A percentile compares a stretch with the other conserved stretches of the same genome.
These are phyloP conservation scores for Penicillium brevicompactum DNA, from an alignment of 2,329 filamentous ascomycete genomes.

Conservation along the genomic window DNA sequence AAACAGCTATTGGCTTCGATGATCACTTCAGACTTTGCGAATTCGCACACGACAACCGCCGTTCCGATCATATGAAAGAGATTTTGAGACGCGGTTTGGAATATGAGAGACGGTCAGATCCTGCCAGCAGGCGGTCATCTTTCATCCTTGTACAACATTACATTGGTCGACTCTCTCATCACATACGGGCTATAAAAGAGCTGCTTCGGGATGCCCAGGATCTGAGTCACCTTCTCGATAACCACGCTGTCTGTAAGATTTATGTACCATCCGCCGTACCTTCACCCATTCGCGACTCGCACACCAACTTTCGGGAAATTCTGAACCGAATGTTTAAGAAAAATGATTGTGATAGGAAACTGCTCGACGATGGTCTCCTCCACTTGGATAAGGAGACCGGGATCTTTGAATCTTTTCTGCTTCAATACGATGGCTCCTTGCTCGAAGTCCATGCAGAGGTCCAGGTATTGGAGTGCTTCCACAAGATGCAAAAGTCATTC, in stretches of 20 bases:
- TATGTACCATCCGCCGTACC: slow-evolving; percentile 22
- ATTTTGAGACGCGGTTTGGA: not conserved
- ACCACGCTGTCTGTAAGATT: slow-evolving; percentile 19
- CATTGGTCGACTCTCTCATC: slow-evolving; percentile 50
- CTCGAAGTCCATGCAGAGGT: slow-evolving; percentile 49
- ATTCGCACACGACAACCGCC: slow-evolving; percentile 16
- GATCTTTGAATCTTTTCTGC: slow-evolving; percentile 20
- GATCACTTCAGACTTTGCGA: slow-evolving; percentile 12
- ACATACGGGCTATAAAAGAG: slow-evolving; percentile 41
- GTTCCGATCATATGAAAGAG: slow-evolving; percentile 7
- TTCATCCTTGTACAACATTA: slow-evolving; percentile 44
- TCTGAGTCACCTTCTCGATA: slow-evolving; percentile 37
- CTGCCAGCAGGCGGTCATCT: not conserved
- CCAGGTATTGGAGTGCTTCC: slow-evolving; percentile 52
- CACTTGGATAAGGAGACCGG: slow-evolving; percentile 36
- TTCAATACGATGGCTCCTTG: slow-evolving; percentile 8
- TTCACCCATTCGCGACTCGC: slow-evolving; percentile 18
- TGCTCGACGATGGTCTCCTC: slow-evolving; percentile 20
- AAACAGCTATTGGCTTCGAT: slow-evolving; percentile 3
- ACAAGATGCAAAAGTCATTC: slow-evolving; percentile 35
- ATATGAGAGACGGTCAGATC: slow-evolving; percentile 4
- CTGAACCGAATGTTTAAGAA: slow-evolving; percentile 30
- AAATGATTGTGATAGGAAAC: slow-evolving; percentile 6
- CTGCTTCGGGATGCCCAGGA: slow-evolving; percentile 39
- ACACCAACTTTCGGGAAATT: slow-evolving; percentile 26